Evolutionary conservation across 306 rosid genomes (phyloP), one percentile per base, ranked within the genome.

Genomic region (Abrus precatorius): DNA sequence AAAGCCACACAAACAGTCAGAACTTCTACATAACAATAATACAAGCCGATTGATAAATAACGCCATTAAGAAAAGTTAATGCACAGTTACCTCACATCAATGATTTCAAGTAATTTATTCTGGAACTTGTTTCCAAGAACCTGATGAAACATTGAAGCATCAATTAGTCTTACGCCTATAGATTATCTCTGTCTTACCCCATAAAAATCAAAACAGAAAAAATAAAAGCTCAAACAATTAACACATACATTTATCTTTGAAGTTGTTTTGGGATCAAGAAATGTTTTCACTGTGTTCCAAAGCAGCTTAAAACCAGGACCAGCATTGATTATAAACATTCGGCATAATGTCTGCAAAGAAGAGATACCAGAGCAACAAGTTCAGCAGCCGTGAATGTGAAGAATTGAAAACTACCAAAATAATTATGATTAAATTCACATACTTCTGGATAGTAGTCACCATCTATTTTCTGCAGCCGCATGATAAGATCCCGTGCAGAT

Each of bases 361-460:
- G 63, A 82, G 50, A 28, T 32, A 29, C 9, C 36, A 60, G 62
- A 61, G 64, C 30, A 41, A 77, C 5, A 33, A 32, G 60, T 73
- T 66, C 80, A 77, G 69, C 67, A 61, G 60, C 73, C 80, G 12
- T 55, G 55, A 57, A 81, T 79, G 12, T 55, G 55, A 57, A 81
- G 65, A 61, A 36, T 45, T 77, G 74, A 73, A 81, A 82, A 55
- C 83, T 66, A 74, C 29, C 5, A 20, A 67, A 11, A 32, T 0
- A 34, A 3, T 68, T 27, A 49, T 50, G 43, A 79, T n/a, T 38
- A 36, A 83, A 66, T 60, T 62, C 7, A 33, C 81, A 10, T 86
- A 92, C 98, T 93, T 94, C 98, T 1, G 98, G 98, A 75, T 94
- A 94, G 89, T 94, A 88, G 80, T 94, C 98, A 72, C 91, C 92